Conservation (phyloP, 2,329 filamentous ascomycete genomes). For the Huntiella savannae region DNA sequence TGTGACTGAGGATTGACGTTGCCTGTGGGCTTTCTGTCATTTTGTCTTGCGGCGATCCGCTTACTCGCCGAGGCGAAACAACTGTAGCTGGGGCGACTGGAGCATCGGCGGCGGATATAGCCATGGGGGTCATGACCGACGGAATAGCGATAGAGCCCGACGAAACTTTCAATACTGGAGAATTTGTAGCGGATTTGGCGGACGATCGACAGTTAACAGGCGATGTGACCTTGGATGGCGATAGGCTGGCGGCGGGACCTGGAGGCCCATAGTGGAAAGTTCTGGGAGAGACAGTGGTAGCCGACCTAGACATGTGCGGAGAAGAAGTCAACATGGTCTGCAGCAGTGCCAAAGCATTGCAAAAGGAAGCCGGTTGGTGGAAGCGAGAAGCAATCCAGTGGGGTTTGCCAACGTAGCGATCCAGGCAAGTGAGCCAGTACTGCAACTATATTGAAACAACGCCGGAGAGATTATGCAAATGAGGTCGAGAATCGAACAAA, state of each 20-base stretch:
- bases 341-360: slow-evolving; percentile 3
- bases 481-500: not conserved
- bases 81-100: too few relatives aligned
- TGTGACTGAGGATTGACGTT: too few relatives aligned
- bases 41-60: too few relatives aligned
- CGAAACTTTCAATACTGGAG: not conserved
- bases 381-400: not conserved
- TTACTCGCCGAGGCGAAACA: too few relatives aligned
- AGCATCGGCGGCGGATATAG: too few relatives aligned
- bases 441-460: too few relatives aligned
- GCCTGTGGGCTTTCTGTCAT: too few relatives aligned
- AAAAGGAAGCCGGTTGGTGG: not conserved
- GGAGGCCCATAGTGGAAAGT: slow-evolving; percentile 10
- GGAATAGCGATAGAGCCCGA: too few relatives aligned
- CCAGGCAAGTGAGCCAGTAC: not conserved
- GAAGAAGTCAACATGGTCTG: slow-evolving; percentile 11
- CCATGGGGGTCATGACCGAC: too few relatives aligned
- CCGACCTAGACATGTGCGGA: slow-evolving; percentile 10
- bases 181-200: slow-evolving; percentile 5
- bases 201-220: slow-evolving; percentile 6
- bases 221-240: slow-evolving; percentile 3
- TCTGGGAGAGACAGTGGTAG: slow-evolving; percentile 6
- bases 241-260: slow-evolving; percentile 7
- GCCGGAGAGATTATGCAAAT: not conserved
- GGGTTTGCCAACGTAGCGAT: not conserved